Conservation (phyloP, 805 yeast species). For the Candida andamanensis region DNA sequence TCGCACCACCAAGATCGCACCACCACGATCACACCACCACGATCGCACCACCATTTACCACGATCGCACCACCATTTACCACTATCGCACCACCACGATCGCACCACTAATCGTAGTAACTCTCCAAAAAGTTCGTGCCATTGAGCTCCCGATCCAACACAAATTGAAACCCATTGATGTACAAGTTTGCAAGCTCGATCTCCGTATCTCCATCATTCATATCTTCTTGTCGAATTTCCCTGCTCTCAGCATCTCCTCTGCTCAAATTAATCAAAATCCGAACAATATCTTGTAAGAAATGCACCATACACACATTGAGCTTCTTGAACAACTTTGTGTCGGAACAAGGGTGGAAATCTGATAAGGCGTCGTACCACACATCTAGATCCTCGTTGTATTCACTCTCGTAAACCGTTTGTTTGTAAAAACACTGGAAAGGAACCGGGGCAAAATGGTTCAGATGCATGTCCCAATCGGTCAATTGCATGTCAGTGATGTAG, state of each 20-base stretch:
- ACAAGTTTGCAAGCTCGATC: slow-evolving; percentile 20
- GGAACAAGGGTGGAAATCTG: slow-evolving; percentile 4
- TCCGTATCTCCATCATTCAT: slow-evolving; percentile 33
- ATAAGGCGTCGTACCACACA: slow-evolving; percentile 11
- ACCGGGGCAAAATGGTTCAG: slow-evolving; percentile 11
- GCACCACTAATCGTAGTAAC: slow-evolving; percentile 7
- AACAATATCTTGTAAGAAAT: slow-evolving; percentile 31
- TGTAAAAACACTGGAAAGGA: slow-evolving; percentile 31
- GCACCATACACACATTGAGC: slow-evolving; percentile 21
- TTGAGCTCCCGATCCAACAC: slow-evolving; percentile 32
- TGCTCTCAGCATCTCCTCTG: slow-evolving; percentile 39
- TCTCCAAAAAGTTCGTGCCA: slow-evolving; percentile 31
- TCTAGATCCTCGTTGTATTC: slow-evolving; percentile 34
- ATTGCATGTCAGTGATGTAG: slow-evolving; percentile 8
- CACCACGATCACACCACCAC: too few species aligned
- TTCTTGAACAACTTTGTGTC: slow-evolving; percentile 9
- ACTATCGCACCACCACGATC: too few species aligned
- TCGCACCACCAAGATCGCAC: too few species aligned
- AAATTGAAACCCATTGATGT: slow-evolving; percentile 31
- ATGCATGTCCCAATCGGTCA: slow-evolving; percentile 9
- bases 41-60: too few species aligned
- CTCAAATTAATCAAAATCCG: slow-evolving; percentile 27
- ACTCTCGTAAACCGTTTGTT: slow-evolving; percentile 29
- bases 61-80: too few species aligned
- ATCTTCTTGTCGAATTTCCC: slow-evolving; percentile 19